Evolutionary conservation across 2,329 filamentous ascomycete species (phyloP).

Genomic region (Akanthomyces lecanii): DNA sequence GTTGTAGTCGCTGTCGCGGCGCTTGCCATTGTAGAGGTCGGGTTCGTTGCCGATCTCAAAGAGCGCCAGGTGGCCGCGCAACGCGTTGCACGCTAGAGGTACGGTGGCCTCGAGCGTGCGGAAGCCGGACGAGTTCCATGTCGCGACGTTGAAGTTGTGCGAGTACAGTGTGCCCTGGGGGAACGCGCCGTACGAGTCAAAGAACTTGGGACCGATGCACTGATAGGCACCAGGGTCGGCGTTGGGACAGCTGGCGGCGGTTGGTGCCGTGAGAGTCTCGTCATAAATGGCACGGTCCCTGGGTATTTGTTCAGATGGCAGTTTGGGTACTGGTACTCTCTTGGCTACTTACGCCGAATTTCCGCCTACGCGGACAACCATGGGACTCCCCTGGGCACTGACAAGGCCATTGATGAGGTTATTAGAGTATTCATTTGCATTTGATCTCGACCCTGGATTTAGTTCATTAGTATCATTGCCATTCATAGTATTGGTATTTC

Average conservation of each 20-base stretch:
- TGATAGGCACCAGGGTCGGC: slow-evolving; percentile 23
- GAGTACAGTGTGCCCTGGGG: slow-evolving; percentile 21
- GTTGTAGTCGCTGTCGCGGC: slow-evolving; percentile 19
- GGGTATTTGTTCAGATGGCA: background rate
- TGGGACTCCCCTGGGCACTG: slow-evolving; percentile 18
- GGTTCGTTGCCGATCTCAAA: slow-evolving; percentile 26
- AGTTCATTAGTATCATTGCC: background rate
- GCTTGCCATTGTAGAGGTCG: slow-evolving; percentile 22
- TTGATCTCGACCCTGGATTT: slow-evolving; percentile 17
- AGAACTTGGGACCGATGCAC: slow-evolving; percentile 25
- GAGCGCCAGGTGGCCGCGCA: slow-evolving; percentile 21
- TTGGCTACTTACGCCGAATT: slow-evolving; percentile 21
- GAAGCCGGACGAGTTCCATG: slow-evolving; percentile 24
- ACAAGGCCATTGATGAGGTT: slow-evolving; percentile 22
- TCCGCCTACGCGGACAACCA: slow-evolving; percentile 22
- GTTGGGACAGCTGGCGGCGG: slow-evolving; percentile 21
- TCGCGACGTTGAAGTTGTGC: slow-evolving; percentile 24
- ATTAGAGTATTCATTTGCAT: slow-evolving; percentile 20
- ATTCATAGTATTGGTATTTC: background rate
- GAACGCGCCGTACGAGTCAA: slow-evolving; percentile 24
- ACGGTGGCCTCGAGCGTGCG: slow-evolving; percentile 23
- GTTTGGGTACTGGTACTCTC: background rate
- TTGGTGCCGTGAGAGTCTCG: slow-evolving; percentile 20
- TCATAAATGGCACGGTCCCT: slow-evolving; percentile 25
- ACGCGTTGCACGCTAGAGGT: slow-evolving; percentile 23